Conservation (phyloP, 257 asterid genomes). For the Salvia rosmarinus region DNA sequence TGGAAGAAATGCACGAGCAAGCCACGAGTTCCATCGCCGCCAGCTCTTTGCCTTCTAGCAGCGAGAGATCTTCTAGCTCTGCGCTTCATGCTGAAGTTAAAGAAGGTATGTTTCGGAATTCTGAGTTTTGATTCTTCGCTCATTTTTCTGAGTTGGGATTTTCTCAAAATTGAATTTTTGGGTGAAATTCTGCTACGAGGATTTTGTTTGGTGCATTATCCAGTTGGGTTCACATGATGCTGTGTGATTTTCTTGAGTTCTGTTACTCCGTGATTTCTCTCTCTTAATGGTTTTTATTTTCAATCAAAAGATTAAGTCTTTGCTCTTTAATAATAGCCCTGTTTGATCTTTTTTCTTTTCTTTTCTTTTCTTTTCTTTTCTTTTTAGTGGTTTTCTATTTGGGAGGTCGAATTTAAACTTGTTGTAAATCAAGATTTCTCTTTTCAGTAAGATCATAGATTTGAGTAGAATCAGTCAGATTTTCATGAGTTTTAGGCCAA, state of each 20-base stretch:
- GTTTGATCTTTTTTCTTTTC: neutral
- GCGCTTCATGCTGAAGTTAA: conserved; percentile 73
- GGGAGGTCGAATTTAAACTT: neutral
- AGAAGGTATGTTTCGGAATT: conserved; percentile 53
- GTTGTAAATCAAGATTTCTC: conserved; percentile 14
- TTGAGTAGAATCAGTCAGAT: neutral
- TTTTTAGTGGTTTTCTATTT: neutral
- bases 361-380: no score
- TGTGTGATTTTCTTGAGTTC: neutral
- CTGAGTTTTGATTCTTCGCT: neutral
- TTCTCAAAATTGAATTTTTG: neutral
- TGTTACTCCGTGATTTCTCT: neutral
- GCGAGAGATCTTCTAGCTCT: conserved; percentile 95
- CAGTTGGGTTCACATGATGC: conserved; percentile 5
- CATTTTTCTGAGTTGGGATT: conserved; percentile 19
- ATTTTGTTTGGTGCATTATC: conserved; percentile 26
- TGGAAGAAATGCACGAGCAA: conserved; percentile 79
- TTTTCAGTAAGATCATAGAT: conserved; percentile 15
- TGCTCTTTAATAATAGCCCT: neutral
- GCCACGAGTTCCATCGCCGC: conserved; percentile 82
- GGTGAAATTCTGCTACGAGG: conserved; percentile 2
- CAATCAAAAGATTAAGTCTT: conserved; percentile 19
- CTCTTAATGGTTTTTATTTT: neutral
- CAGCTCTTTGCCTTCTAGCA: conserved; percentile 82
- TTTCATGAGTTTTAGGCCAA: neutral